Base-by-base conservation (phyloP, 371 early-diverging fungal species). In the Capillidium heterosporum region DNA sequence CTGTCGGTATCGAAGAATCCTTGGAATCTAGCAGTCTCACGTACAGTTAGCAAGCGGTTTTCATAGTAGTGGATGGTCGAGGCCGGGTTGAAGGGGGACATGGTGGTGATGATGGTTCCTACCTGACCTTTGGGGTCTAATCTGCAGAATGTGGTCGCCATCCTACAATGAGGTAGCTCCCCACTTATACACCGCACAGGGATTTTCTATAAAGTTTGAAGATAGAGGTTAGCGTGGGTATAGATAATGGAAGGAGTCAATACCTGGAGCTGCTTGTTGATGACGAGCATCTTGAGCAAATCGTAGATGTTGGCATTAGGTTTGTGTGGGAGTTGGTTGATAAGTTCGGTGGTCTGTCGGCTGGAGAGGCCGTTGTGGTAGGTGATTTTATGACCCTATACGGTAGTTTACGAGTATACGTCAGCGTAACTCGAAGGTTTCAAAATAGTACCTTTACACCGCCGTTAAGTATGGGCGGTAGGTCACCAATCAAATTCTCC, bases 1-100 rank as follows among this genome's bases (percentile, higher is more conserved):
- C 44, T 42, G 44, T 62, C 63, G 0, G 47, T 31, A 42, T 62
- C 63, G 3, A 59, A 32, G 32, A 62, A 62, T 5, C 63, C 63
- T 57, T 62, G 60, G 26, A 56, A 46, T 15, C 63, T 29, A 11
- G 60, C 59, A n/a, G 41, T 41, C 29, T 62, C 63, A 0, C 60
- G 57, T 21, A 62, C 60, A 23, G 39, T 59, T 24, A 62, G 26
- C 23, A 53, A 19, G 15, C 63, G 42, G 24, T 41, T 41, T 42
- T 62, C 60, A 10, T 41, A 24, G 48, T 51, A 62, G 32, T 62
- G 60, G n/a, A 62, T 49, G n/a, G 32, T 32, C 11, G 39, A 13
- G 13, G 21, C 15, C 8, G 47, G 23, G 11, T n/a, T 32, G 13
- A 7, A 55, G 29, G 39, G 29, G 8, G 26, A 21, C 17, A 17